Evolutionary conservation across 164 flowering plant species (phyloP), one percentile per base, ranked within the genome.

Genomic region (Warburgia ugandensis): DNA sequence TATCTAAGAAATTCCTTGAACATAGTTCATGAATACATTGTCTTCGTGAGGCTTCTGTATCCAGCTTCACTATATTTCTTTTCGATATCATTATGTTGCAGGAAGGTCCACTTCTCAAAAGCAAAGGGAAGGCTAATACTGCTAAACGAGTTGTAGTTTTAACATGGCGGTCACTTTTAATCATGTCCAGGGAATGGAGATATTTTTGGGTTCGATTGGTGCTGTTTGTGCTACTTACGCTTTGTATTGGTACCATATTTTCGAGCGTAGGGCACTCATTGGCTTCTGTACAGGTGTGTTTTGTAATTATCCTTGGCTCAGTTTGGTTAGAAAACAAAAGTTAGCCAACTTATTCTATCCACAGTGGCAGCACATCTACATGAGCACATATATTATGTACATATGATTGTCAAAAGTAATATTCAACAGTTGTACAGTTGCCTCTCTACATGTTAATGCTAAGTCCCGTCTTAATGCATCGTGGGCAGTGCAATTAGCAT

Each of bases 181-280:
- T 89, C 12, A 86, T 94, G 97, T 89, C 99, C 33, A 84, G 99
- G 63, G 99, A 94, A 65, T 94, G 97, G 97, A 83, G 83, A 59
- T 86, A 84, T 68, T 89, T 77, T 58, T 94, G 99, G 99, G 87
- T 94, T 48, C 89, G 92, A 43, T 64, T 94, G 48, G 65, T 86
- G 63, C 81, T 94, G 35, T 77, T 55, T 55, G 72, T 86, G 81
- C 63, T 89, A 59, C 81, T 94, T 41, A 56, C 84, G 1, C 76
- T 94, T 22, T 80, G 87, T 71, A 57, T 86, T 64, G 97, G 99
- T 46, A 86, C 96, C 21, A 64, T 78, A 30, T 94, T 89, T 68
- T 79, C 87, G 26, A 91, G 86, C 36, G 63, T 86, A 31, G 86
- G 99, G 31, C 99, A 94, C 75, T 94, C 99, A 42, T 57, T 94